These are phyloP conservation scores for Amaranthus tricolor DNA, from an alignment of 179 eudicot species.

Conservation along the genomic window DNA sequence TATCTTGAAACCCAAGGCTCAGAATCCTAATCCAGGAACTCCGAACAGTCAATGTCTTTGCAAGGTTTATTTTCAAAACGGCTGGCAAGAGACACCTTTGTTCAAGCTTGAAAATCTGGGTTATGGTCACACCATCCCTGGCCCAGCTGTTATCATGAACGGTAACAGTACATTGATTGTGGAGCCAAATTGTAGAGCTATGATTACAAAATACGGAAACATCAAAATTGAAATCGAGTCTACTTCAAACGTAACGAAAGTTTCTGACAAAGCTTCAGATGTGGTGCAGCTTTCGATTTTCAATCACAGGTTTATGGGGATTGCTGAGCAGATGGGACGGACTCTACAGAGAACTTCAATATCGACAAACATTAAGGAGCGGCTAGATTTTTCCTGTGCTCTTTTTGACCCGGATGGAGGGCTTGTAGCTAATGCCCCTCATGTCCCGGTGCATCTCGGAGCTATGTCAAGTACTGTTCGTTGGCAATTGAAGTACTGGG, in stretches of 20 bases:
- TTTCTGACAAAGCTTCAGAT: conserved; percentile 79
- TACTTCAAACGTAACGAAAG: conserved; percentile 33
- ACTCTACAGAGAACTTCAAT: conserved; percentile 95
- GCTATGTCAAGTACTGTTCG: conserved; percentile 94
- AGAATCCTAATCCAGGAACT: conserved; percentile 42
- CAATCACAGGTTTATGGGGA: conserved; percentile 96
- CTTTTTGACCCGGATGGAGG: conserved; percentile 97
- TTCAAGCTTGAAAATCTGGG: conserved; percentile 79
- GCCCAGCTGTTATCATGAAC: conserved; percentile 94
- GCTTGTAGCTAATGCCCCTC: conserved; percentile 96
- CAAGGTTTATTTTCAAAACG: conserved; percentile 67
- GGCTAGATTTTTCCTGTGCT: conserved; percentile 95
- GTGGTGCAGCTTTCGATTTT: conserved; percentile 96
- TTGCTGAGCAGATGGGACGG: conserved; percentile 99
- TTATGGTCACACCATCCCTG: conserved; percentile 63
- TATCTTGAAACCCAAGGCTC: conserved; percentile 69
- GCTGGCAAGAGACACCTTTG: conserved; percentile 78
- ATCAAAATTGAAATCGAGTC: conserved; percentile 75
- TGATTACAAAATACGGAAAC: conserved; percentile 79
- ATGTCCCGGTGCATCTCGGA: conserved; percentile 97
- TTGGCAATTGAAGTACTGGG: conserved; percentile 93
- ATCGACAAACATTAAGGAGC: conserved; percentile 93
- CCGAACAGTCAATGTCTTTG: conserved; percentile 50
- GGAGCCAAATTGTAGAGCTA: conserved; percentile 77
- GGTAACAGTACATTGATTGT: conserved; percentile 95